Evolutionary conservation across 1,284 basidiomycete species (phyloP), one percentile per base, ranked within the genome.

Genomic region (Neolentinus lepideus): DNA sequence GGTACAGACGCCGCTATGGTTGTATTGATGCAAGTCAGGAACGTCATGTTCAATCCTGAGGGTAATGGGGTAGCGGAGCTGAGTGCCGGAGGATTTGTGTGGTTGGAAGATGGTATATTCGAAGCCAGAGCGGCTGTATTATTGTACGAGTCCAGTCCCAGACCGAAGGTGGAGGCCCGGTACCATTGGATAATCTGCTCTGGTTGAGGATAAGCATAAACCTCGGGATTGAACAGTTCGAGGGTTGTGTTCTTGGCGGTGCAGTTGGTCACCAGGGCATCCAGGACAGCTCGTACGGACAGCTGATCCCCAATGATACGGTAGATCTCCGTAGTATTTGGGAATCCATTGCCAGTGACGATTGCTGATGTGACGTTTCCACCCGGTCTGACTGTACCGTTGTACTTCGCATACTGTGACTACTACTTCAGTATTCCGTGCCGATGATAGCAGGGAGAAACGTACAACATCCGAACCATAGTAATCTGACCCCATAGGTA

Each of bases 141-240:
- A 54, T 63, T 66, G 54, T 67, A 67, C 1, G 56, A 51, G 3
- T 61, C 57, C 21, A 65, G 58, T 11, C 63, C 56, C 8, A 67
- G 58, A n/a, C 57, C 62, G 55, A 67, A 64, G 14, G 62, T 60
- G 10, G 62, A 65, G 3, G 65, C 55, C 38, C 67, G 63, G 55
- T 67, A 68, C 45, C 62, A 68, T 54, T 68, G 65, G 14, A 68
- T 55, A 12, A 64, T 54, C 54, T 67, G 63, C 51, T 66, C 63
- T 0, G 65, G 61, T 22, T 58, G 56, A 2, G 52, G 47, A n/a
- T 50, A 50, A n/a, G 47, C 22, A 22, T 50, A 50, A 4, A 29
- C 27, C 11, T 50, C 27, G 6, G 47, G 47, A 26, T 4, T 29
- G 47, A 50, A 29, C 6, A n/a, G 25, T 16, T 25, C 53, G 3